Evolutionary conservation across 2,329 filamentous ascomycete species (phyloP).

Genomic region (Penicillium sp.): DNA sequence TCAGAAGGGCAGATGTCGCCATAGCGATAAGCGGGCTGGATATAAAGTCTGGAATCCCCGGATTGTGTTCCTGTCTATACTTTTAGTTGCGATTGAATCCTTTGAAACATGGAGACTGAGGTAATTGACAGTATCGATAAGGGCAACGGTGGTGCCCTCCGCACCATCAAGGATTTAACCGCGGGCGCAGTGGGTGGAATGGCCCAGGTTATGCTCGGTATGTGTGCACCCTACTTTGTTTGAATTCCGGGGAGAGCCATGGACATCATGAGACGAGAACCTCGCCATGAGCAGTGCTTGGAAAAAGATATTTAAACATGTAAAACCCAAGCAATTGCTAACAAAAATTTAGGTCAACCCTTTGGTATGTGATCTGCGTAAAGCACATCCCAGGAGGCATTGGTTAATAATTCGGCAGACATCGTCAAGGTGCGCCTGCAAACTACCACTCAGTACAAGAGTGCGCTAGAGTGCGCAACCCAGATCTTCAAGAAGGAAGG

Average conservation of each 20-base stretch:
- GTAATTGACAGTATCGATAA: conserved; percentile 37
- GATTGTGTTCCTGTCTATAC: conserved; percentile 2
- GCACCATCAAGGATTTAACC: conserved; percentile 83
- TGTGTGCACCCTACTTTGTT: conserved; percentile 34
- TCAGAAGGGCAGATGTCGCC: conserved; percentile 26
- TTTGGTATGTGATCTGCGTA: conserved; percentile 52
- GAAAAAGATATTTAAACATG: background rate
- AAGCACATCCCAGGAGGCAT: background rate
- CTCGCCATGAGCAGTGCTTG: background rate
- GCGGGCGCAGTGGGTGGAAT: conserved; percentile 87
- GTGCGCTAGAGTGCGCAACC: conserved; percentile 74
- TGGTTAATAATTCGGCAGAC: conserved; percentile 51
- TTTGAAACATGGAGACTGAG: conserved; percentile 30
- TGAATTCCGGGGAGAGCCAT: conserved; percentile 5
- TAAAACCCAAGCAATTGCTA: conserved; percentile 19
- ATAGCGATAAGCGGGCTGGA: conserved; percentile 17
- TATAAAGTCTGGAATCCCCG: conserved; percentile 12
- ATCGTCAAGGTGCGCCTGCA: conserved; percentile 98
- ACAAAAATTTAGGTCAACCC: conserved; percentile 54
- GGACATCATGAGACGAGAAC: background rate
- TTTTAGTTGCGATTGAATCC: conserved; percentile 5
- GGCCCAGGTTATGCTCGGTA: conserved; percentile 90
- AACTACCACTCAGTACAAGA: conserved; percentile 77
- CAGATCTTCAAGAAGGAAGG: conserved; percentile 88
- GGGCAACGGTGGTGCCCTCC: conserved; percentile 44